Percentiles rank a stretch among this genome's conserved stretches.
phyloP scores from a whole-genome alignment of 2,329 filamentous ascomycete genomes.

The Fusarium lyarnte region DNA sequence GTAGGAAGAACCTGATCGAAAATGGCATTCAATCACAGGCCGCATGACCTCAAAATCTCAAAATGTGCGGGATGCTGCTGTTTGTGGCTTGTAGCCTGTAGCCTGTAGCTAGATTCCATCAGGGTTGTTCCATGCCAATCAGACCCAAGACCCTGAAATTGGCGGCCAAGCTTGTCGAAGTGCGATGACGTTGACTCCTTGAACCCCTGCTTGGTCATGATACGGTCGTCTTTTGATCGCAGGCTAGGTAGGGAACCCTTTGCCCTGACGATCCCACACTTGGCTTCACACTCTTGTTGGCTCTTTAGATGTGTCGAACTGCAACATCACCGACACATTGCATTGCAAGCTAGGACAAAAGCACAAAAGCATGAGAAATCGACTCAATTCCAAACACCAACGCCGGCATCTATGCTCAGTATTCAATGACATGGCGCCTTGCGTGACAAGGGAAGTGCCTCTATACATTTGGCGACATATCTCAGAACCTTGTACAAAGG shows the following conservation, averaged over 20 bases:
- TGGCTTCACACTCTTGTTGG: not conserved
- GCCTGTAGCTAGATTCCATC: not conserved
- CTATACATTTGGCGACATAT: not conserved
- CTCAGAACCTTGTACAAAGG: not conserved
- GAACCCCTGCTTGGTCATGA: conserved; percentile 5
- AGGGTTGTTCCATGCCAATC: conserved; percentile 8
- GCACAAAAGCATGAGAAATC: not conserved
- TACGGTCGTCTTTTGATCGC: not conserved
- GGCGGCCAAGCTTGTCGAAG: conserved; percentile 18
- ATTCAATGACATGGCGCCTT: not conserved
- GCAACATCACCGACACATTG: not conserved
- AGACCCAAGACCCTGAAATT: conserved; percentile 15
- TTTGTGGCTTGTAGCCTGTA: not conserved
- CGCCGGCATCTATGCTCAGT: conserved; percentile 9
- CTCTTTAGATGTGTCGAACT: not conserved
- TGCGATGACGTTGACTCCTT: conserved; percentile 23
- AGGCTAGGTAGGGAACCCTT: not conserved
- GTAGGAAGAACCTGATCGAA: not conserved
- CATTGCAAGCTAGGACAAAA: not conserved
- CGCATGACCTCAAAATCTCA: not conserved
- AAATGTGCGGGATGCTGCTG: not conserved
- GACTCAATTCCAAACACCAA: conserved; percentile 24
- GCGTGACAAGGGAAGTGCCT: not conserved
- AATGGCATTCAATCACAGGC: not conserved
- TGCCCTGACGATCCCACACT: conserved; percentile 7